Conservation (phyloP, 371 early-diverging fungal species). For the Neoconidiobolus thromboides region DNA sequence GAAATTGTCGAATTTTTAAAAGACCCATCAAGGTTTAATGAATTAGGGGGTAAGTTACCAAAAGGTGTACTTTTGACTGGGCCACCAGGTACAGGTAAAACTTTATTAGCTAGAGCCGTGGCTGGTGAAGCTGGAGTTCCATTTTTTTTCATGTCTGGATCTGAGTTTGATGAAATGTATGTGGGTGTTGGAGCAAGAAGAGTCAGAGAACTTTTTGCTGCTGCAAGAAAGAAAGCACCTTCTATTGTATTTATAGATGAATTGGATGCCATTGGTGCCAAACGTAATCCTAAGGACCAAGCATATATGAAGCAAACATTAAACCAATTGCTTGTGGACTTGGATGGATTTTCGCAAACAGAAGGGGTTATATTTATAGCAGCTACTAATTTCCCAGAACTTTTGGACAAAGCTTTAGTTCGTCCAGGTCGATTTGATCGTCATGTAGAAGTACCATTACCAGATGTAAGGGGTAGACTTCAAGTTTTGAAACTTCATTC, state of each 20-base stretch:
- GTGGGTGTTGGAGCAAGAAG: conserved; percentile 95
- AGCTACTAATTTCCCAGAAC: conserved; percentile 98
- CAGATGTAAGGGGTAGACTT: conserved; percentile 89
- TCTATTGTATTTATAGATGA: conserved; percentile 99
- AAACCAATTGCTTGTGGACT: conserved; percentile 87
- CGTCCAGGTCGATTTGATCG: conserved; percentile 98
- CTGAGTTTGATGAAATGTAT: conserved; percentile 96
- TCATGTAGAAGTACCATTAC: conserved; percentile 84
- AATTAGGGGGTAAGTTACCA: conserved; percentile 86
- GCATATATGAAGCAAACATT: conserved; percentile 88
- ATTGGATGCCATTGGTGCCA: conserved; percentile 96
- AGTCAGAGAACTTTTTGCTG: conserved; percentile 64
- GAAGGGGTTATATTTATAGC: conserved; percentile 94
- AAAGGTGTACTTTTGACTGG: conserved; percentile 96
- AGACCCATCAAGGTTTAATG: conserved; percentile 79
- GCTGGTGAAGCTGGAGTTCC: conserved; percentile 90
- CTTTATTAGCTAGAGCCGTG: conserved; percentile 69
- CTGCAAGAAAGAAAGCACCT: conserved; percentile 87
- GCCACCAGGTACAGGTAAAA: conserved; percentile 99
- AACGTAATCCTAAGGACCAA: conserved; percentile 84
- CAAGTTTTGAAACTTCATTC: conserved; percentile 83
- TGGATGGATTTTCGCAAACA: conserved; percentile 88
- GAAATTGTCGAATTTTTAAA: conserved; percentile 90
- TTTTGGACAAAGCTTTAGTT: conserved; percentile 90
- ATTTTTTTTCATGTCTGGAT: conserved; percentile 93